These are phyloP conservation scores for Ceratocystis diversiconidia DNA, from an alignment of 2,329 filamentous ascomycete genomes.

Conservation along the genomic window DNA sequence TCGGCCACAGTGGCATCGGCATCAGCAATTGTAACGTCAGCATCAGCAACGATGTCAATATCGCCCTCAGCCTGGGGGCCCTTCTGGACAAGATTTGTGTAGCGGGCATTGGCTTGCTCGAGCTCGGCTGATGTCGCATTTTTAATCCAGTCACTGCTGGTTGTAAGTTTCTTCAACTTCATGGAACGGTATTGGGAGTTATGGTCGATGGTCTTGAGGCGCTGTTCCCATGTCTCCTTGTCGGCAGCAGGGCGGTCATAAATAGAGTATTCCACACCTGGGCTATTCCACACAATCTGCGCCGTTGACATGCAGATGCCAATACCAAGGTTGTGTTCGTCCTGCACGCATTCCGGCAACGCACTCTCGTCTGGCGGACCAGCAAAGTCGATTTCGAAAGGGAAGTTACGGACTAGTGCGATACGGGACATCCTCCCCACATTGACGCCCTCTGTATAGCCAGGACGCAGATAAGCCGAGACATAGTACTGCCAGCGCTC, in stretches of 20 bases:
- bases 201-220: constrained; percentile 38
- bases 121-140: constrained; percentile 65
- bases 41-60: constrained; percentile 17
- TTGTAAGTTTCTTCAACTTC: constrained; percentile 64
- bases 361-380: constrained; percentile 42
- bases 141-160: constrained; percentile 67
- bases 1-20: constrained; percentile 21
- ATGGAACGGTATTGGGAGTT: constrained; percentile 48
- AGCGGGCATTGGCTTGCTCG: constrained; percentile 57
- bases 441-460: constrained; percentile 69
- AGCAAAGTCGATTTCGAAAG: constrained; percentile 38
- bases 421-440: constrained; percentile 51
- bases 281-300: constrained; percentile 62
- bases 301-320: constrained; percentile 66
- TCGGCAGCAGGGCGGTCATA: constrained; percentile 56
- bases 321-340: constrained; percentile 50
- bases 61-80: constrained; percentile 22
- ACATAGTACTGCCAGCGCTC: constrained; percentile 92
- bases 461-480: constrained; percentile 74
- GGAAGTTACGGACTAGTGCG: constrained; percentile 58
- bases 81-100: constrained; percentile 39
- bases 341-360: constrained; percentile 34
- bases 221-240: constrained; percentile 45
- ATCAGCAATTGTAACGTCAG: constrained; percentile 24
- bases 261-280: constrained; percentile 55